Conservation (phyloP, 768 basidiomycete genomes). For the Pisolithus tinctorius region DNA sequence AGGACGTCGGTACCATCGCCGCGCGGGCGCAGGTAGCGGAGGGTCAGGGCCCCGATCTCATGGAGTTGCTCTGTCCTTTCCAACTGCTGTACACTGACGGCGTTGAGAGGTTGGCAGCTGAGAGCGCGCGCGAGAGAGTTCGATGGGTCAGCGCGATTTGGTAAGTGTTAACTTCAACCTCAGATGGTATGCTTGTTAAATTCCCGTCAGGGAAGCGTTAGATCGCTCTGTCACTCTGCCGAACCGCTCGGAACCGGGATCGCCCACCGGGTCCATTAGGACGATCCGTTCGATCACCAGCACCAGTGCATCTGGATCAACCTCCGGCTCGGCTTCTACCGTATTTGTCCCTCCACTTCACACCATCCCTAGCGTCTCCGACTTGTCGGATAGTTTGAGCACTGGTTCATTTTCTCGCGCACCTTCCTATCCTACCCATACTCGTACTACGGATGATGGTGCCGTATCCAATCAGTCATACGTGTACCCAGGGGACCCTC, state of each 20-base stretch:
- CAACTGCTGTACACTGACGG: constrained; percentile 89
- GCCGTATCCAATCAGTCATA: constrained; percentile 61
- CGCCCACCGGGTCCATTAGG: constrained; percentile 54
- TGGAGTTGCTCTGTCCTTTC: constrained; percentile 82
- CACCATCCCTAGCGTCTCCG: constrained; percentile 63
- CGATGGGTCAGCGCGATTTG: constrained; percentile 90
- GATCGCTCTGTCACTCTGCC: constrained; percentile 54
- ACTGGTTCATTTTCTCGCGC: constrained; percentile 32
- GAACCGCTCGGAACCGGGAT: constrained; percentile 35
- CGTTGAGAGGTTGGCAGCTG: constrained; percentile 82
- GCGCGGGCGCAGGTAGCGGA: constrained; percentile 52
- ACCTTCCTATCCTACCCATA: constrained; percentile 49
- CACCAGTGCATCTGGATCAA: constrained; percentile 34
- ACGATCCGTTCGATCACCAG: constrained; percentile 57
- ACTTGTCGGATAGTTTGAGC: constrained; percentile 44
- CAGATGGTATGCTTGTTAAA: not conserved
- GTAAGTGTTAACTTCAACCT: constrained; percentile 35
- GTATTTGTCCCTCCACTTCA: constrained; percentile 74
- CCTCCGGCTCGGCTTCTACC: constrained; percentile 59
- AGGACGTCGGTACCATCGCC: constrained; percentile 84
- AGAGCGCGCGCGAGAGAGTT: constrained; percentile 78
- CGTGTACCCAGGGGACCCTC: constrained; percentile 64
- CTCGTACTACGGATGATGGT: constrained; percentile 67
- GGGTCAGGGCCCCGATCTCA: constrained; percentile 40
- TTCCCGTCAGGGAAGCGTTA: constrained; percentile 61